Evolutionary conservation across 805 yeast species (phyloP).

Genomic region (Diddensiella caesifluorescens): DNA sequence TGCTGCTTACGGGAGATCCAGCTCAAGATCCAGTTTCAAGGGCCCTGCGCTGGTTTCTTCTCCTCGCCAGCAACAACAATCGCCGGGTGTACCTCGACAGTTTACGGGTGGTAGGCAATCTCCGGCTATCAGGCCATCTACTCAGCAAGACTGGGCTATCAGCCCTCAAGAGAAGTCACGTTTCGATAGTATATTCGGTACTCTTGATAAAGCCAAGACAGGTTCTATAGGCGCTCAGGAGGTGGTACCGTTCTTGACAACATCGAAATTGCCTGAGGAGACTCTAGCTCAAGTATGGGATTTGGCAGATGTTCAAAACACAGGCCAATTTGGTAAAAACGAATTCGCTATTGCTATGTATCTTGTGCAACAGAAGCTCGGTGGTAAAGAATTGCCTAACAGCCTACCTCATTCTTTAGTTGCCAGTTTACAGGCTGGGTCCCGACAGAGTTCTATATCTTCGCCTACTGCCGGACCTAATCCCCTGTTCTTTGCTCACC

Average conservation of each 20-base stretch:
- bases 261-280: conserved; percentile 81
- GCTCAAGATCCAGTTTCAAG: conserved; percentile 12
- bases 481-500: conserved; percentile 9
- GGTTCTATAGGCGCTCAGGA: conserved; percentile 71
- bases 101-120: conserved; percentile 19
- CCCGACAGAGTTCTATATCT: conserved; percentile 22
- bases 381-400: conserved; percentile 74
- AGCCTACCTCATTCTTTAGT: conserved; percentile 65
- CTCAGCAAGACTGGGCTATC: conserved; percentile 58
- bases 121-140: conserved; percentile 8
- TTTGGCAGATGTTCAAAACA: conserved; percentile 80
- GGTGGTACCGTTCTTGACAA: conserved; percentile 82
- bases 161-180: conserved; percentile 66
- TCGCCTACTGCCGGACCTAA: conserved; percentile 13
- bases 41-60: conserved; percentile 19
- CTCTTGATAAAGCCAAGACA: conserved; percentile 58
- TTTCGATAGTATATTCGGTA: conserved; percentile 72
- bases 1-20: conserved; percentile 31
- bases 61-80: conserved; percentile 7
- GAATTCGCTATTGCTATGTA: conserved; percentile 95
- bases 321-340: conserved; percentile 69
- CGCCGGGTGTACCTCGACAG: conserved; percentile 17
- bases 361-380: conserved; percentile 75
- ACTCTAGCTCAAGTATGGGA: conserved; percentile 80
- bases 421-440: conserved; percentile 32